Evolutionary conservation across 1,284 basidiomycete species (phyloP), one percentile per base, ranked within the genome.

Genomic region (Filobasidium uniguttulatum): DNA sequence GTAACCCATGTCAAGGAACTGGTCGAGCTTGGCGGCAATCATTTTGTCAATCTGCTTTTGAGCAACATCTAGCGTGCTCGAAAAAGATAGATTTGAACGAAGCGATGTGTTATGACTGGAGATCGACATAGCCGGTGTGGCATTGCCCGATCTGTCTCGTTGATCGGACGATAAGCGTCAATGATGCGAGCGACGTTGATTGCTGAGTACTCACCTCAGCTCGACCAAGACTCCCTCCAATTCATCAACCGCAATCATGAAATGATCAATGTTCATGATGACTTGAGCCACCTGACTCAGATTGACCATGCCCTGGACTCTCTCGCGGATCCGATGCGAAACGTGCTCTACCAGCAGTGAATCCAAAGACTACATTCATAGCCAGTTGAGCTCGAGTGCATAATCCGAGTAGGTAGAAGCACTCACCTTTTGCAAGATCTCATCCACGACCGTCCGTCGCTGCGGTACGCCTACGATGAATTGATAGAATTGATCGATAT

Each of bases 221-320:
- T 77, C 82, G 31, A 85, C 87, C 20, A 97, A 73, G 3, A 88
- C 82, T n/a, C 76, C 77, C 61, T 90, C 90, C 14, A 99, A 73
- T 66, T 94, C 88, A 2, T 74, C 67, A 64, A 87, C 93, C 0
- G 87, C 85, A 3, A 80, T 77, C 59, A 86, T 79, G 64, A 99
- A 93, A 64, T 94, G 85, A 63, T 96, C 88, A 31, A 94, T 69
- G 62, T 98, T 96, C 59, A 87, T 82, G 43, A 96, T 82, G 47
- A 96, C 85, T 64, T 97, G 93, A 0, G 87, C 85, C 23, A 97
- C 82, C 62, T 98, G 94, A 1, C 84, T 85, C n/a, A 97, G 74
- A 43, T 84, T 91, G 26, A 60, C 80, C 77, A 60, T 85, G 48
- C 73, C 75, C 50, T 79, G 74, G 3, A 93, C 73, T 10, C 84